Percentiles rank a stretch among this genome's conserved stretches.
Conservation (phyloP, 2,329 filamentous ascomycete species). For the Xylariales sp. region DNA sequence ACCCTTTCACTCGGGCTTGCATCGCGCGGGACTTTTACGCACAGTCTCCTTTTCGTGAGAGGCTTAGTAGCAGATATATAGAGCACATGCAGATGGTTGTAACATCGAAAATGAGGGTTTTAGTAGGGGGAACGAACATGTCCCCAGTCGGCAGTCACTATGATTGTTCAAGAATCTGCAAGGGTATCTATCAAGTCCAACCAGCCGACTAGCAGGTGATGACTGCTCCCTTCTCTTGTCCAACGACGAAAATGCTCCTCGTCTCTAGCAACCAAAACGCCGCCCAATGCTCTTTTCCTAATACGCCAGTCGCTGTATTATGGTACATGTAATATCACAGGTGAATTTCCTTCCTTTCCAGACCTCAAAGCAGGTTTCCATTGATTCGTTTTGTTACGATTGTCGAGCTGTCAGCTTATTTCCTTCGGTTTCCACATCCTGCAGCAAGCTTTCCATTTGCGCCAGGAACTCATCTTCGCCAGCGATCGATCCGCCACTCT, state of each 20-base stretch:
- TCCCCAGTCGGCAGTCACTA: no score
- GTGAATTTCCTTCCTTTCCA: not conserved
- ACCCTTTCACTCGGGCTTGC: no score
- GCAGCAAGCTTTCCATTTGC: constrained; percentile 21
- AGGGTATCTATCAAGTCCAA: not conserved
- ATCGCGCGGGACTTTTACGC: no score
- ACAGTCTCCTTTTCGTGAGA: no score
- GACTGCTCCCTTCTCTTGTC: not conserved
- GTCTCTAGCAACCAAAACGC: constrained; percentile 7
- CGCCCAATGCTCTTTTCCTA: constrained; percentile 9
- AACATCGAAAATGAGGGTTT: no score
- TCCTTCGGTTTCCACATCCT: constrained; percentile 15
- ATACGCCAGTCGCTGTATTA: not conserved
- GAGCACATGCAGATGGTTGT: no score
- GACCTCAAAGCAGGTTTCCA: not conserved
- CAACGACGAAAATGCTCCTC: constrained; percentile 1
- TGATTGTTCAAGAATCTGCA: no score
- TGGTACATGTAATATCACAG: not conserved
- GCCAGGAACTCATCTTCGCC: constrained; percentile 21
- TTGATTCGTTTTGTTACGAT: not conserved
- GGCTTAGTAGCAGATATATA: no score
- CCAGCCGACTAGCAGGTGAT: constrained; percentile 5
- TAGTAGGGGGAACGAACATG: no score
- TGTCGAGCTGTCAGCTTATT: no score
- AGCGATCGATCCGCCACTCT: constrained; percentile 14